phyloP scores from a whole-genome alignment of 495 filamentous ascomycete species.

The Hyaloscypha bicolor region DNA sequence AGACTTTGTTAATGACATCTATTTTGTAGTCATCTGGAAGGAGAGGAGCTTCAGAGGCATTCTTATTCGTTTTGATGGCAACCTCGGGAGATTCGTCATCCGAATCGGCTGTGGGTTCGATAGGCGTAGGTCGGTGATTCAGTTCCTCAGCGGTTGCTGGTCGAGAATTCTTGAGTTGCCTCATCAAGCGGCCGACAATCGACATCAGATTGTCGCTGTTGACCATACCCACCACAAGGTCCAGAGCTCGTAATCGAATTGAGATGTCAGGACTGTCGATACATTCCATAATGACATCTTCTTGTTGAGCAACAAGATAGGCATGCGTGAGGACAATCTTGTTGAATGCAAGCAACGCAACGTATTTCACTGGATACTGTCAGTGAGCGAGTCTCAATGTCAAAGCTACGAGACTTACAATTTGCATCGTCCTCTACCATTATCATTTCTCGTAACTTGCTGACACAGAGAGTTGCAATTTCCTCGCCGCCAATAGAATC shows the following conservation, averaged over 20 bases:
- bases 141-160: conserved; percentile 35
- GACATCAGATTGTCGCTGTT: conserved; percentile 75
- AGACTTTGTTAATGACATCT: conserved; percentile 75
- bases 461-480: conserved; percentile 89
- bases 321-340: conserved; percentile 90
- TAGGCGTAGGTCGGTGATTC: conserved; percentile 21
- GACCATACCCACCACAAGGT: conserved; percentile 90
- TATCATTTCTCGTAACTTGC: conserved; percentile 91
- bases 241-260: conserved; percentile 91
- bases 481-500: conserved; percentile 76
- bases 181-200: conserved; percentile 85
- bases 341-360: conserved; percentile 91
- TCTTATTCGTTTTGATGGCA: conserved; percentile 39
- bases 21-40: conserved; percentile 82
- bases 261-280: conserved; percentile 95
- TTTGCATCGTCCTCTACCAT: conserved; percentile 92
- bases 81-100: conserved; percentile 59
- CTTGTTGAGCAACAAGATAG: conserved; percentile 82
- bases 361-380: conserved; percentile 79
- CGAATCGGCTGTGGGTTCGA: conserved; percentile 54
- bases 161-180: conserved; percentile 67
- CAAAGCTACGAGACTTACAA: conserved; percentile 53
- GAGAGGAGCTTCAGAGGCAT: conserved; percentile 40
- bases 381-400: conserved; percentile 21
- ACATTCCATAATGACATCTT: conserved; percentile 93